Conservation (phyloP, 371 early-diverging fungal species). For the Basidiobolus meristosporus region DNA sequence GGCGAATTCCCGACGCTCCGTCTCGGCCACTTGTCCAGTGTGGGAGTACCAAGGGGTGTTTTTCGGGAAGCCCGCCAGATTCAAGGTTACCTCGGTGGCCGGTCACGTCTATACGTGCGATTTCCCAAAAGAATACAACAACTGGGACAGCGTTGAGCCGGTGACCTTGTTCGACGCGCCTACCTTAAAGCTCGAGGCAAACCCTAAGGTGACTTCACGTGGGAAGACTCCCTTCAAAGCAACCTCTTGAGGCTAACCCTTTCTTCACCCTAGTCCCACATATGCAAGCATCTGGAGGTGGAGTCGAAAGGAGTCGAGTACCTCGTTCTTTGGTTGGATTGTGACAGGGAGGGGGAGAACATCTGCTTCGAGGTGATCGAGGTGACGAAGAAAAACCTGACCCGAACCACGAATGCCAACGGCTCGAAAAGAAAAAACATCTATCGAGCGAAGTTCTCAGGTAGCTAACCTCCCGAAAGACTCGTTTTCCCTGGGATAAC, state of each 20-base stretch:
- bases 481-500: neutral
- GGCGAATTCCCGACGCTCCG: too few species aligned
- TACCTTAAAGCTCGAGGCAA: slow-evolving; percentile 18
- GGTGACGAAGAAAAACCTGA: slow-evolving; percentile 19
- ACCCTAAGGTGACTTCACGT: slow-evolving; percentile 12
- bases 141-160: slow-evolving; percentile 21
- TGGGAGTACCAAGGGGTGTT: too few species aligned
- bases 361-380: slow-evolving; percentile 82
- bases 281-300: slow-evolving; percentile 28
- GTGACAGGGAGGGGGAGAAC: slow-evolving; percentile 98
- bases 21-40: too few species aligned
- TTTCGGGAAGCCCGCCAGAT: too few species aligned
- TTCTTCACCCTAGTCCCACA: slow-evolving; percentile 4
- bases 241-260: neutral
- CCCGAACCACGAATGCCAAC: slow-evolving; percentile 11
- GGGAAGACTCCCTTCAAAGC: neutral
- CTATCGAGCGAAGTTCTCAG: slow-evolving; percentile 33
- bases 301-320: slow-evolving; percentile 38
- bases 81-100: too few species aligned
- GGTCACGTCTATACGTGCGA: slow-evolving; percentile 8
- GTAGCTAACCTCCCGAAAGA: slow-evolving; percentile 2
- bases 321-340: slow-evolving; percentile 98
- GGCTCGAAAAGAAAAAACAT: slow-evolving; percentile 9
- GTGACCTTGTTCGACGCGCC: slow-evolving; percentile 15
- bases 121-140: slow-evolving; percentile 22